Evolutionary conservation across 768 basidiomycete species (phyloP).

Genomic region (Postia placenta): DNA sequence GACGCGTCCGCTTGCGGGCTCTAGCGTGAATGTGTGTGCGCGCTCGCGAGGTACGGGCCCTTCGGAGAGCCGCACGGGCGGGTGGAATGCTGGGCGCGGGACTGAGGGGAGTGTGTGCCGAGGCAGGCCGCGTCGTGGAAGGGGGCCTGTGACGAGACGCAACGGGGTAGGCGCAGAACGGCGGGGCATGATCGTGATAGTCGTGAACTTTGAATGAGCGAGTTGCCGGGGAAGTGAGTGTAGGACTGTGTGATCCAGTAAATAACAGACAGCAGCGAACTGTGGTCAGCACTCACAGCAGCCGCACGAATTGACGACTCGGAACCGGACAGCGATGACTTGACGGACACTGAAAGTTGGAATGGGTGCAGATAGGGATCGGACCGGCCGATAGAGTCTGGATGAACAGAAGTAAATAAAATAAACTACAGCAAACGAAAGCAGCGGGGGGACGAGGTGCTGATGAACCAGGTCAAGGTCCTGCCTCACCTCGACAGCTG

Average conservation of each 20-base stretch:
- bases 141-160: slow-evolving; percentile 53
- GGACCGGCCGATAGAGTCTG: slow-evolving; percentile 18
- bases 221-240: not conserved
- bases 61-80: slow-evolving; percentile 5
- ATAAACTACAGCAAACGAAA: slow-evolving; percentile 10
- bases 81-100: slow-evolving; percentile 43
- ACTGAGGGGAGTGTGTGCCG: slow-evolving; percentile 65
- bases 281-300: not conserved
- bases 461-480: slow-evolving; percentile 9
- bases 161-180: slow-evolving; percentile 65
- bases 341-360: not conserved
- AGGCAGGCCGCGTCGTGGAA: slow-evolving; percentile 52
- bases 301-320: not conserved
- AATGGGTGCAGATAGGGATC: slow-evolving; percentile 8
- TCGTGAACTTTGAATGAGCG: not conserved
- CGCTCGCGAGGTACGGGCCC: slow-evolving; percentile 16
- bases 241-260: too few species aligned
- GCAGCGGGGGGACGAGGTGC: slow-evolving; percentile 8
- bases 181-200: slow-evolving; percentile 45
- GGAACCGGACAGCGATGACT: not conserved
- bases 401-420: slow-evolving; percentile 7
- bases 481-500: not conserved
- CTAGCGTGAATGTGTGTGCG: slow-evolving; percentile 1
- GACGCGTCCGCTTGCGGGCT: not conserved
- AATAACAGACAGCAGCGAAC: not conserved